phyloP scores from a whole-genome alignment of 345 rosid genomes.

The Sonneratia caseolaris region DNA sequence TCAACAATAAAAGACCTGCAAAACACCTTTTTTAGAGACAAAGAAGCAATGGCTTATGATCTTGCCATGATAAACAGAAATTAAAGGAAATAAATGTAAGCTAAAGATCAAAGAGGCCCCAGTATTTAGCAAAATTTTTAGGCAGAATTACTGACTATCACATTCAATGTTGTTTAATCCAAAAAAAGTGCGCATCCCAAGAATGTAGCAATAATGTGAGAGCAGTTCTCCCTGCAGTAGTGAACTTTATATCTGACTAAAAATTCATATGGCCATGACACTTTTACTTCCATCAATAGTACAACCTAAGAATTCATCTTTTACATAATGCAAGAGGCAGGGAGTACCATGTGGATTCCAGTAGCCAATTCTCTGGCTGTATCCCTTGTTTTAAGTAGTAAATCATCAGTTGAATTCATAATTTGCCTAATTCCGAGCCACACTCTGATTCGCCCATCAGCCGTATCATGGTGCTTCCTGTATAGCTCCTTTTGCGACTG shows the following conservation, averaged over 20 bases:
- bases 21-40: not conserved
- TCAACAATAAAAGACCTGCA: not conserved
- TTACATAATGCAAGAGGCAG: not conserved
- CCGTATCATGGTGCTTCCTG: constrained; percentile 47
- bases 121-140: too few relatives aligned
- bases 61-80: too few relatives aligned
- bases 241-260: not conserved
- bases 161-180: not conserved
- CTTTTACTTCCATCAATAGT: not conserved
- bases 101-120: too few relatives aligned
- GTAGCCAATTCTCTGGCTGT: constrained; percentile 48
- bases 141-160: not conserved
- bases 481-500: constrained; percentile 61
- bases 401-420: constrained; percentile 55
- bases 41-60: not conserved
- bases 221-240: not conserved
- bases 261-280: not conserved
- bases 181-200: not conserved
- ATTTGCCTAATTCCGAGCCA: constrained; percentile 65
- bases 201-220: not conserved
- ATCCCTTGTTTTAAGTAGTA: constrained; percentile 47
- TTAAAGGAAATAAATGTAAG: too few relatives aligned
- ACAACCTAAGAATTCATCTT: not conserved
- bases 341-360: constrained; percentile 61
- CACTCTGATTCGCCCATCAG: constrained; percentile 53